Percentiles rank a stretch among this genome's conserved stretches.
phyloP scores from a whole-genome alignment of 345 rosid genomes.

The Dovyalis caffra region DNA sequence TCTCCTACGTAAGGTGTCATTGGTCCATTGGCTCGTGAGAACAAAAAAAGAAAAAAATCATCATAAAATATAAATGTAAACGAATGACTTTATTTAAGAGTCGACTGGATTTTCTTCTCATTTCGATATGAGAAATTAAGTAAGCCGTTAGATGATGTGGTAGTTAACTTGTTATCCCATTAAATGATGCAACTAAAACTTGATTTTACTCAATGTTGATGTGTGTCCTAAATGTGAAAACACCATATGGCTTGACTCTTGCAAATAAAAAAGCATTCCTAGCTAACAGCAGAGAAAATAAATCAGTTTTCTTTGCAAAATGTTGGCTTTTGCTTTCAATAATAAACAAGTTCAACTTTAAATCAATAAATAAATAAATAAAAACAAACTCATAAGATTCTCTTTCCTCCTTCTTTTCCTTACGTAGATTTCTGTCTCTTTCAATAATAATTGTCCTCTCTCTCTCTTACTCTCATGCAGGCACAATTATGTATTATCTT shows the following conservation, averaged over 20 bases:
- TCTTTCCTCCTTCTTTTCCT: not conserved
- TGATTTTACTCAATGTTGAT: not conserved
- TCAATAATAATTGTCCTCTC: not conserved
- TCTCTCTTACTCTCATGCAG: not conserved
- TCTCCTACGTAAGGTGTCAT: not conserved
- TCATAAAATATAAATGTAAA: not conserved
- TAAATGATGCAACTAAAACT: not conserved
- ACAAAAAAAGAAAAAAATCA: not conserved
- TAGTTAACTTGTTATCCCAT: no score
- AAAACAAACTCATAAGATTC: slow-evolving; percentile 15
- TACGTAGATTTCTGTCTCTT: slow-evolving; percentile 1
- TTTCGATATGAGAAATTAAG: no score
- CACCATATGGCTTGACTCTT: not conserved
- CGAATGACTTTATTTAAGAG: no score
- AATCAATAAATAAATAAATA: no score
- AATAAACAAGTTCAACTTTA: slow-evolving; percentile 2
- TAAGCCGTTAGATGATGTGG: not conserved
- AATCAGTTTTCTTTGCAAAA: not conserved
- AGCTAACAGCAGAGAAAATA: not conserved
- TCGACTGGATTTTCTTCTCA: no score
- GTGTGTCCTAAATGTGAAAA: slow-evolving; percentile 8
- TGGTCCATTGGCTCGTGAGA: not conserved
- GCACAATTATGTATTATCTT: not conserved
- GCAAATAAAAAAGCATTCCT: not conserved
- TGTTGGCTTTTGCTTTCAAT: not conserved